These are phyloP conservation scores for Kalmusia sp. DNA, from an alignment of 2,329 filamentous ascomycete genomes.

Conservation along the genomic window DNA sequence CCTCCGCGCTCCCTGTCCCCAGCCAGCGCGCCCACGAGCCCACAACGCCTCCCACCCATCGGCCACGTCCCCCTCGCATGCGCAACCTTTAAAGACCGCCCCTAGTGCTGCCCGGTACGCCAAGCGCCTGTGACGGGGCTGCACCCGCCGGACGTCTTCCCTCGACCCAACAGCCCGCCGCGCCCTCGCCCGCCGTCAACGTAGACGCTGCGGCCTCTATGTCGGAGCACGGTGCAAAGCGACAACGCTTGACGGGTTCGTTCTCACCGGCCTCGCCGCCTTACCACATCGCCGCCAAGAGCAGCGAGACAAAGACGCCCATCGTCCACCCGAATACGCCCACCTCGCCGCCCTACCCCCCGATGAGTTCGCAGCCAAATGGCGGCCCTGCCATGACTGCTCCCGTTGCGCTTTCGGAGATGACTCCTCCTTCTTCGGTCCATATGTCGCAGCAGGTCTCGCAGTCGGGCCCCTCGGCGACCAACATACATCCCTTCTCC, in stretches of 20 bases:
- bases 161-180: slow-evolving; percentile 31
- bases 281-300: slow-evolving; percentile 48
- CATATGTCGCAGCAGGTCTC: slow-evolving; percentile 44
- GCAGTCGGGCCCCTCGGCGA: slow-evolving; percentile 40
- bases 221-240: slow-evolving; percentile 47
- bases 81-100: slow-evolving; percentile 34
- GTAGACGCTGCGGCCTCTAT: slow-evolving; percentile 30
- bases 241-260: slow-evolving; percentile 50
- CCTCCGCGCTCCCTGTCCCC: slow-evolving; percentile 10
- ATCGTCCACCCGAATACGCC: slow-evolving; percentile 55
- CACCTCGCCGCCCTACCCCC: slow-evolving; percentile 56
- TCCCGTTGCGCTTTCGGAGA: slow-evolving; percentile 35
- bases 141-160: slow-evolving; percentile 15
- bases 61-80: slow-evolving; percentile 30
- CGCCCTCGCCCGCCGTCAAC: slow-evolving; percentile 11
- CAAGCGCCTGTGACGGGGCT: slow-evolving; percentile 19
- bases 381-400: slow-evolving; percentile 39
- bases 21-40: slow-evolving; percentile 12
- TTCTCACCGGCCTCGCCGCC: slow-evolving; percentile 55
- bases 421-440: slow-evolving; percentile 53
- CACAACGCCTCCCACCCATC: slow-evolving; percentile 8
- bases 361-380: slow-evolving; percentile 53
- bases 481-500: slow-evolving; percentile 40
- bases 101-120: slow-evolving; percentile 11
- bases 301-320: slow-evolving; percentile 49